A percentile compares a stretch with the other conserved stretches of the same genome.
Conservation (phyloP, 2,329 filamentous ascomycete genomes). For the Claviceps arundinis region DNA sequence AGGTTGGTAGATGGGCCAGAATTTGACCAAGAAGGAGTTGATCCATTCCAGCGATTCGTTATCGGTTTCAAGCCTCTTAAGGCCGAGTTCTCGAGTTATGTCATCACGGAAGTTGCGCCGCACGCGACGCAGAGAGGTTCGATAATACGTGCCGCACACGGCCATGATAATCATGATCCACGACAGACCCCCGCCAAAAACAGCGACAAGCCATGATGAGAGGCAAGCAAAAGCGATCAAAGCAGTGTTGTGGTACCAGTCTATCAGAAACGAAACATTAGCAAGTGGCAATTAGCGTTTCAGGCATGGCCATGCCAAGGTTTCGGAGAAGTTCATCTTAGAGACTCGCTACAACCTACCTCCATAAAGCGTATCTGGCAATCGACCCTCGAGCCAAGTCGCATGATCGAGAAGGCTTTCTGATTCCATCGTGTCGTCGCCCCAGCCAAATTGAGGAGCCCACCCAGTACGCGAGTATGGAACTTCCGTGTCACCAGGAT, state of each 20-base stretch:
- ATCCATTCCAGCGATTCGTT: slow-evolving; percentile 96
- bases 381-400: slow-evolving; percentile 69
- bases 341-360: slow-evolving; percentile 34
- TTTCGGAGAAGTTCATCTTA: background rate
- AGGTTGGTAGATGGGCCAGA: slow-evolving; percentile 97
- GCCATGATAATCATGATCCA: slow-evolving; percentile 95
- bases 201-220: slow-evolving; percentile 76
- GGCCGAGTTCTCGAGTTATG: slow-evolving; percentile 74
- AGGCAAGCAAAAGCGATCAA: slow-evolving; percentile 89
- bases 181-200: slow-evolving; percentile 78
- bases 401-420: slow-evolving; percentile 74
- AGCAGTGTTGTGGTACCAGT: slow-evolving; percentile 98
- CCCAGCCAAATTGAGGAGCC: slow-evolving; percentile 74
- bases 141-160: slow-evolving; percentile 85
- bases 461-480: slow-evolving; percentile 55
- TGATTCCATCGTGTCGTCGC: slow-evolving; percentile 37
- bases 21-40: slow-evolving; percentile 95
- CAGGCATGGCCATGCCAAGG: background rate
- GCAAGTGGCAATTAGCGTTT: background rate
- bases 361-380: slow-evolving; percentile 85
- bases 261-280: slow-evolving; percentile 27
- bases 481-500: slow-evolving; percentile 38
- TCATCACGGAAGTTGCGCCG: slow-evolving; percentile 95
- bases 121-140: slow-evolving; percentile 85
- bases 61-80: slow-evolving; percentile 79